Base-by-base conservation (phyloP, 1,284 basidiomycete species). In the Coriolopsis trogii region DNA sequence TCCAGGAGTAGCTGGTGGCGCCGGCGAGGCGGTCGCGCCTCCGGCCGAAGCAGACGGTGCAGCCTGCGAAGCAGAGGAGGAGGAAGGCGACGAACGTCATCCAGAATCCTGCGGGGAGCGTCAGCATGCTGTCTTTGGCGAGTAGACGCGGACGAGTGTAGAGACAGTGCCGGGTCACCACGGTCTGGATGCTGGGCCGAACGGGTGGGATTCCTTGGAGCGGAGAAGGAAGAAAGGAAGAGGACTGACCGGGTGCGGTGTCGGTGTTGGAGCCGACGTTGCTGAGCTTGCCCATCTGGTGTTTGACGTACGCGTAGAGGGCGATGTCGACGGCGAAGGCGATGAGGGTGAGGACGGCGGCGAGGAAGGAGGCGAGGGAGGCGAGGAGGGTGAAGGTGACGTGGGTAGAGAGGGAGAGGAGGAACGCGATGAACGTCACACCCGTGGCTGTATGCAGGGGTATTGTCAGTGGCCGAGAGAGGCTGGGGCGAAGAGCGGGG, bases 281-380 rank as follows among this genome's bases (percentile, higher is more conserved):
- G 24, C 67, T 56, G 16, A 89, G 71, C 44, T 78, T 74, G 41
- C 69, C 65, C 54, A 85, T 73, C 58, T 83, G 70, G 53, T 83
- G 73, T 63, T 79, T 82, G 46, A 85, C 76, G 52, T 76, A 82
- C 1, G 74, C 82, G 61, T 74, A 85, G 15, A 91, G 77, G n/a
- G 85, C 85, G 59, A 91, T 84, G 66, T 91, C 87, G 63, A 86
- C 80, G 30, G 78, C 77, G 64, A 90, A 89, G 1, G 87, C 84
- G 55, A 90, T 79, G 49, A 90, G 71, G 6, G 86, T 80, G 44
- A 90, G 60, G 26, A 78, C 55, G 0, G 85, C 81, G 6, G 85
- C 85, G 46, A 90, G 72, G 77, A 88, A 87, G 13, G 89, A 77
- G 2, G 77, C 56, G 33, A 89, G 66, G 1, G 84, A 83, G 0